These are phyloP conservation scores for Monilinia fructicola DNA, from an alignment of 2,329 filamentous ascomycete species.

Conservation along the genomic window DNA sequence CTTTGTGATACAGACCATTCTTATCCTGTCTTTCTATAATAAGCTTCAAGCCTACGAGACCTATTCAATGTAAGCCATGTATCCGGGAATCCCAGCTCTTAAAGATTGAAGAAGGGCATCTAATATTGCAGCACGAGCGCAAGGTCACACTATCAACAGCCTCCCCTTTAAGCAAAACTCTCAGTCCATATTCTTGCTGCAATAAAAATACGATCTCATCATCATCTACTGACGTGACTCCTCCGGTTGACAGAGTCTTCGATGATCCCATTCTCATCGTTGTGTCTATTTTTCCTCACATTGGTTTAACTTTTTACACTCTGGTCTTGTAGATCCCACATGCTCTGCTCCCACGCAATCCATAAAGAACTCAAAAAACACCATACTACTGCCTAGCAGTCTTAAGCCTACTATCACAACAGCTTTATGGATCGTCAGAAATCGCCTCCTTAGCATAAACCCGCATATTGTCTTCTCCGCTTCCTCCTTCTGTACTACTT, in stretches of 20 bases:
- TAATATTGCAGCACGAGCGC: background rate
- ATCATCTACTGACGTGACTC: conserved; percentile 43
- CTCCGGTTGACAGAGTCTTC: conserved; percentile 45
- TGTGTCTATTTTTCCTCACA: conserved; percentile 36
- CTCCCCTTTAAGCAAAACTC: conserved; percentile 36
- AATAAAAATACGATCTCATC: conserved; percentile 49
- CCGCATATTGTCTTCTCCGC: conserved; percentile 45
- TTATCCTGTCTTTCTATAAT: conserved; percentile 40
- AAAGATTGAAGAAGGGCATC: background rate
- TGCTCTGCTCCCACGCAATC: background rate
- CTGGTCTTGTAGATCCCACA: background rate
- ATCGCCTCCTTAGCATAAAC: conserved; percentile 49
- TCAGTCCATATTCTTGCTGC: conserved; percentile 49
- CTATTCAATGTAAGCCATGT: background rate
- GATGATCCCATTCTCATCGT: conserved; percentile 45
- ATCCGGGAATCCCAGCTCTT: too few species aligned
- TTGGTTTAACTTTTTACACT: background rate
- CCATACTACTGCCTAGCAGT: conserved; percentile 52
- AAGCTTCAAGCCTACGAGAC: conserved; percentile 44
- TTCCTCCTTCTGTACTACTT: conserved; percentile 44
- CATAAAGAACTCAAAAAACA: background rate
- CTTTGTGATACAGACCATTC: conserved; percentile 50
- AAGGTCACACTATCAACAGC: conserved; percentile 7
- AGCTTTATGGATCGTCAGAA: conserved; percentile 51
- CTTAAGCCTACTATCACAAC: conserved; percentile 51